Base-by-base conservation (phyloP, 208 protist species). In the Wallacemonas sp. region DNA sequence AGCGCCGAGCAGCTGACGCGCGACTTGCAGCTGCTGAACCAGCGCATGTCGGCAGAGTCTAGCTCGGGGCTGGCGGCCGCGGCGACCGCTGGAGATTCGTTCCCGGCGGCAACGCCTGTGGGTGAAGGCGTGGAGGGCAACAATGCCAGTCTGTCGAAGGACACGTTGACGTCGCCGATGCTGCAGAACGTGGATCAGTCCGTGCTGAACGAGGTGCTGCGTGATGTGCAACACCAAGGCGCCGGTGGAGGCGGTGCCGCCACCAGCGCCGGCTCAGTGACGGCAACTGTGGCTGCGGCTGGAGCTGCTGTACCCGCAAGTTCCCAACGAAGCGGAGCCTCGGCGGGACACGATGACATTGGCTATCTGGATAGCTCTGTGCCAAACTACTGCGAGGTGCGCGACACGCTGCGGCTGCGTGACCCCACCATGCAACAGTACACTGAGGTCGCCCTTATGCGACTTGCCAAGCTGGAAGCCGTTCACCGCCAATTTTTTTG, bases 351-450 rank as follows among this genome's bases (percentile, higher is more conserved):
- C 19, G 50, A 61, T 33, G 70, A 71, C 26, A 27, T 72, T 26
- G 21, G 36, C 3, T 52, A 89, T 27, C 75, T 91, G 10, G 77
- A 89, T 54, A 54, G 29, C 55, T 61, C 39, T 0, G 54, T 85
- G 21, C 78, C 71, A 19, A 55, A 68, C 13, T 93, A 93, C 73
- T 68, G 65, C 39, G 55, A 71, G 21, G 26, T 46, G 17, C 77
- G 71, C 21, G 80, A 80, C 32, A 68, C 61, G 12, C 63, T 87
- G 34, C 87, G 78, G 38, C 45, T 81, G 17, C 81, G 78, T 27
- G 84, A 90, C 34, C 74, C 67, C 41, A 76, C 80, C 45, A 72
- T 88, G 34, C 76, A 83, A 41, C 70, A 71, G 21, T 93, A 73
- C 52, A 63, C 73, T 21, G 61, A 81, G 26, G 76, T 73, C 21